phyloP scores from a whole-genome alignment of 805 yeast genomes.

The Yarrowia porcina region DNA sequence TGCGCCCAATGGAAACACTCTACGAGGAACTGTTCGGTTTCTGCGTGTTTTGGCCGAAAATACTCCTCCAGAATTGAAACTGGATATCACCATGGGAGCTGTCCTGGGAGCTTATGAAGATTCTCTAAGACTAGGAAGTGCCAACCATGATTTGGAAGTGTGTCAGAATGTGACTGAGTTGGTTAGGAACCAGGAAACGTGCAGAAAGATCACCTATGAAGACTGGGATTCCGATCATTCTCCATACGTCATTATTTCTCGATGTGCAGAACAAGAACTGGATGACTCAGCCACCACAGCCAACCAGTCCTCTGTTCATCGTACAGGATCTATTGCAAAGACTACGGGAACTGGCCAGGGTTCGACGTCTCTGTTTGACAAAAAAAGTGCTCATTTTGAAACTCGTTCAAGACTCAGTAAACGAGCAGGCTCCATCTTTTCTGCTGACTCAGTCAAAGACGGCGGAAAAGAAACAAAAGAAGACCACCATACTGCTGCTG shows the following conservation, averaged over 20 bases:
- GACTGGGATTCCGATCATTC: slow-evolving; percentile 39
- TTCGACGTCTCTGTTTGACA: slow-evolving; percentile 1
- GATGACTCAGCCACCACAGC: neutral
- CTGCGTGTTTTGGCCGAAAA: slow-evolving; percentile 35
- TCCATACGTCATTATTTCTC: slow-evolving; percentile 40
- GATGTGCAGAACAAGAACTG: slow-evolving; percentile 2
- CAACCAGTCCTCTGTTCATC: neutral
- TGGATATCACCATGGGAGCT: slow-evolving; percentile 36
- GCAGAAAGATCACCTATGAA: slow-evolving; percentile 34
- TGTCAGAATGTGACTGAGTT: slow-evolving; percentile 43
- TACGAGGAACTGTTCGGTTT: slow-evolving; percentile 41
- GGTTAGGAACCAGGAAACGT: slow-evolving; percentile 39
- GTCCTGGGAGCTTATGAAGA: slow-evolving; percentile 40
- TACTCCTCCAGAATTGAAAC: slow-evolving; percentile 33
- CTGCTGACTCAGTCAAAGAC: neutral
- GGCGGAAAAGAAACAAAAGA: slow-evolving; percentile 2
- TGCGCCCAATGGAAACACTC: slow-evolving; percentile 33
- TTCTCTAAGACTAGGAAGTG: slow-evolving; percentile 41
- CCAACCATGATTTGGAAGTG: slow-evolving; percentile 43
- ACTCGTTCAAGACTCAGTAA: neutral
- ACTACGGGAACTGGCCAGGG: slow-evolving; percentile 10
- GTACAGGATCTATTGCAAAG: neutral
- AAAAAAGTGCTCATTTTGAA: slow-evolving; percentile 1
- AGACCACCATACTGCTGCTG: neutral
- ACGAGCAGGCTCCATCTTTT: slow-evolving; percentile 16